Evolutionary conservation across 441 rosid genomes (phyloP).

Genomic region (Hura crepitans): DNA sequence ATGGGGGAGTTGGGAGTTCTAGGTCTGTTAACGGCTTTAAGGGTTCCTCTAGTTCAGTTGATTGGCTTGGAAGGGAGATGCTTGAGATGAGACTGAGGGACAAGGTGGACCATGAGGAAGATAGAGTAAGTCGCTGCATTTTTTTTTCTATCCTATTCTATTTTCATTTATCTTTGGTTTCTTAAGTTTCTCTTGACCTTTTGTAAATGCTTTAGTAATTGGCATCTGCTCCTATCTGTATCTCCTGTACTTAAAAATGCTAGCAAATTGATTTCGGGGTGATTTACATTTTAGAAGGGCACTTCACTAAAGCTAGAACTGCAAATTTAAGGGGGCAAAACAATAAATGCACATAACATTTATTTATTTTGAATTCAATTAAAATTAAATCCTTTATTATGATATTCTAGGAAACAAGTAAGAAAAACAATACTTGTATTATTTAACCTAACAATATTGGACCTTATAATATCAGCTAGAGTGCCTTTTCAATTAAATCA

Average conservation of each 20-base stretch:
- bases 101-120: slow-evolving; percentile 71
- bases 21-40: slow-evolving; percentile 77
- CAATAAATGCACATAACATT: too few relatives aligned
- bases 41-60: slow-evolving; percentile 86
- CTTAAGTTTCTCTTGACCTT: neutral
- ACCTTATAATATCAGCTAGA: neutral
- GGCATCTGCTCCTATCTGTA: neutral
- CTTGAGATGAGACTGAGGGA: slow-evolving; percentile 85
- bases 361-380: neutral
- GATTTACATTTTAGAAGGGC: slow-evolving; percentile 13
- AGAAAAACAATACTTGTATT: neutral
- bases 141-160: neutral
- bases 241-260: neutral
- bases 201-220: neutral
- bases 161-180: neutral
- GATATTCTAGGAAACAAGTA: neutral
- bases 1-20: slow-evolving; percentile 93
- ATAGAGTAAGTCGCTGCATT: slow-evolving; percentile 50
- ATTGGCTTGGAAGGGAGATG: slow-evolving; percentile 94
- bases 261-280: slow-evolving; percentile 4
- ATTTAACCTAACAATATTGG: neutral
- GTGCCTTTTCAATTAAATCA: neutral
- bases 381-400: neutral
- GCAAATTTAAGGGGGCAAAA: neutral
- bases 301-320: too few relatives aligned